Evolutionary conservation across 345 rosid species (phyloP).

Genomic region (Eucalyptus virginea): DNA sequence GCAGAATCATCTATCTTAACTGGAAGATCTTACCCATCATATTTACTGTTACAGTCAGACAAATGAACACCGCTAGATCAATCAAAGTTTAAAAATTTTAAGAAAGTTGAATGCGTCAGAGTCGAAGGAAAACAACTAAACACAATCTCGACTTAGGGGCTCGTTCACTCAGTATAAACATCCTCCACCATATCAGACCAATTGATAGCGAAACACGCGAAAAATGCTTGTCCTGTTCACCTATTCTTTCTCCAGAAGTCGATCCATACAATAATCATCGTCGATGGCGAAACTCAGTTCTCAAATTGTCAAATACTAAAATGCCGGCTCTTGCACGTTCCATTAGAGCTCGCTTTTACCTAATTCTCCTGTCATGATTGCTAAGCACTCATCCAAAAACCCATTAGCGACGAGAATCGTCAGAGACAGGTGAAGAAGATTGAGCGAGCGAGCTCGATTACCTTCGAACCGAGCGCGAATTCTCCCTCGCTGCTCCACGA

Average conservation of each 20-base stretch:
- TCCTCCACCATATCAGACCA: neutral
- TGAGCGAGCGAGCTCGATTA: neutral
- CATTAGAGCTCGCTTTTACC: neutral
- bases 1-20: neutral
- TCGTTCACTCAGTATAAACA: neutral
- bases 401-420: neutral
- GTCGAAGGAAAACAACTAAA: neutral
- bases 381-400: neutral
- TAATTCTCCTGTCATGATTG: neutral
- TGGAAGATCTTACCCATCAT: neutral
- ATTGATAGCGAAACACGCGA: neutral
- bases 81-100: neutral
- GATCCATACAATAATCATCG: neutral
- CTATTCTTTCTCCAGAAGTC: neutral
- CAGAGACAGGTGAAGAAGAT: neutral
- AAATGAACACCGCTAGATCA: neutral
- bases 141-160: neutral
- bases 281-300: neutral
- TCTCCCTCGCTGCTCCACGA: conserved; percentile 14
- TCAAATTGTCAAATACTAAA: neutral
- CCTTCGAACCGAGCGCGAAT: conserved; percentile 28
- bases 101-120: neutral
- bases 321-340: neutral
- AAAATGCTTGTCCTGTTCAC: neutral
- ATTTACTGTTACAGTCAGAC: neutral